These are phyloP conservation scores for Rhizoclosmatium globosum DNA, from an alignment of 192 early-diverging fungal genomes.

Conservation along the genomic window DNA sequence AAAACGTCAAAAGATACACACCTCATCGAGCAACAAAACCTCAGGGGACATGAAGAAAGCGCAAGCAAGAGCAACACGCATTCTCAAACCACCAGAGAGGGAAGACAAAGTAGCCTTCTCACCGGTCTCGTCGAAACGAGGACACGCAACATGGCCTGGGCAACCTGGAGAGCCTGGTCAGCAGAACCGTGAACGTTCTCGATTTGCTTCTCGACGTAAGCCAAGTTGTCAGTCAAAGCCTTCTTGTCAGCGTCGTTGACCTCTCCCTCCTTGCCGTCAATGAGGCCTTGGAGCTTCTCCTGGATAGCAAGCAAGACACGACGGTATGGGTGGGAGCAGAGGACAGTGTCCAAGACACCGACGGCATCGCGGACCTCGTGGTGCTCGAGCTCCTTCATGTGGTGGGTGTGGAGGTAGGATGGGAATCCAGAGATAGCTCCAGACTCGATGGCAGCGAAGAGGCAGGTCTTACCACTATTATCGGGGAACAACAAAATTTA, in stretches of 20 bases:
- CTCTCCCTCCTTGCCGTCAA: constrained; percentile 82
- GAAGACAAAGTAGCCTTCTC: constrained; percentile 59
- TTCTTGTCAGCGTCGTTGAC: constrained; percentile 83
- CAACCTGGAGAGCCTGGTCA: constrained; percentile 53
- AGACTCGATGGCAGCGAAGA: constrained; percentile 26
- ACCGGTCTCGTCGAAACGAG: constrained; percentile 34
- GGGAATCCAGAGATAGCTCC: constrained; percentile 25
- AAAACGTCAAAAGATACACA: neutral
- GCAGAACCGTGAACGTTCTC: constrained; percentile 82
- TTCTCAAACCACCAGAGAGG: constrained; percentile 90
- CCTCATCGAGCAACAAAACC: constrained; percentile 82
- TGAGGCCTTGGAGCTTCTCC: constrained; percentile 64
- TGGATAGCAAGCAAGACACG: constrained; percentile 78
- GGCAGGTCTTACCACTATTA: constrained; percentile 32
- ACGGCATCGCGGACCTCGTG: constrained; percentile 30
- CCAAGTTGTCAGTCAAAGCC: constrained; percentile 72
- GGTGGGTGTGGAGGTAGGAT: constrained; percentile 29
- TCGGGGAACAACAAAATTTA: neutral
- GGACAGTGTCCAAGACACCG: constrained; percentile 19
- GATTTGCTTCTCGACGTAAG: constrained; percentile 81
- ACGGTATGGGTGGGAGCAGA: constrained; percentile 83
- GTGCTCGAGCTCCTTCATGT: constrained; percentile 37
- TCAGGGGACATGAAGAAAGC: constrained; percentile 86
- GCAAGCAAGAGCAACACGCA: constrained; percentile 87
- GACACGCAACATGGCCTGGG: constrained; percentile 31